These are phyloP conservation scores for Oryza punctata DNA, from an alignment of 176 grass and related monocot species.

Conservation along the genomic window DNA sequence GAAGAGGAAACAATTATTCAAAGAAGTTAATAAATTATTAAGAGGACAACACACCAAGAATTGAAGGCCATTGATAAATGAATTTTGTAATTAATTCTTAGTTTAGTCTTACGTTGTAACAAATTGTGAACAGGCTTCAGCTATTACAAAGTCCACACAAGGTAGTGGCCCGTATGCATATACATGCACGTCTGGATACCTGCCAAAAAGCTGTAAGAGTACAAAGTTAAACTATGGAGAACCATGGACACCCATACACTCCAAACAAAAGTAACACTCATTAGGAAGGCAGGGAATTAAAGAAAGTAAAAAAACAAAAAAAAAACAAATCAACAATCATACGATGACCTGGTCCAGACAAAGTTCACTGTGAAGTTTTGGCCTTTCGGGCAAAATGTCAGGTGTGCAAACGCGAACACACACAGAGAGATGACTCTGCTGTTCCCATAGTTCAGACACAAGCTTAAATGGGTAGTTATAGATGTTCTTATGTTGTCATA, in stretches of 20 bases:
- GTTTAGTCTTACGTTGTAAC: conserved; percentile 70
- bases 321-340: conserved; percentile 4
- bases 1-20: conserved; percentile 29
- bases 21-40: conserved; percentile 26
- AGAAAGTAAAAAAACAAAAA: conserved; percentile 28
- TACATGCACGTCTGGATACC: conserved; percentile 83
- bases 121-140: conserved; percentile 94
- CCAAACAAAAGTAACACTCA: conserved; percentile 26
- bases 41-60: conserved; percentile 14
- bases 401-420: no score
- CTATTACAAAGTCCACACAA: conserved; percentile 78
- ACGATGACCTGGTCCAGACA: not conserved
- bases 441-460: not conserved
- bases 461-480: not conserved
- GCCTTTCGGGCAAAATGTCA: no score
- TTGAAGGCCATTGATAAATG: conserved; percentile 20
- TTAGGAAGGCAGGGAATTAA: conserved; percentile 12
- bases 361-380: not conserved
- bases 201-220: conserved; percentile 69
- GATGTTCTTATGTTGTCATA: no score
- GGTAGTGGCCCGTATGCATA: conserved; percentile 95
- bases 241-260: conserved; percentile 19
- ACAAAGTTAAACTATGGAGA: conserved; percentile 39
- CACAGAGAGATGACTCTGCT: no score
- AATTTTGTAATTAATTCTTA: not conserved